Evolutionary conservation across 768 basidiomycete species (phyloP).

Genomic region (Hebeloma cylindrosporum): DNA sequence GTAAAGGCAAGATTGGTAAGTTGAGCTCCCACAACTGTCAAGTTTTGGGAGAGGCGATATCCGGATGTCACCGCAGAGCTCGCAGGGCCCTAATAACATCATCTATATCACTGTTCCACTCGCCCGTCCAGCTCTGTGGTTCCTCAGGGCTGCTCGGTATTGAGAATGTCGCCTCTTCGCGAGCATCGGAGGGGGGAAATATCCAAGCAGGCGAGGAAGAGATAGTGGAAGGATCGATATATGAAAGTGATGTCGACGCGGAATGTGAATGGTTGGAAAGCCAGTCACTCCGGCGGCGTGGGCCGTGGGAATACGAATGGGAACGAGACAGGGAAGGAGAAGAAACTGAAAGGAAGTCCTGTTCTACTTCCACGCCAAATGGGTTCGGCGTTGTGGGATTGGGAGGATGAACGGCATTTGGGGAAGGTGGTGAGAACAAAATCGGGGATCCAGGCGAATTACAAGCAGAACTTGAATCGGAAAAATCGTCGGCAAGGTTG

Average conservation of each 20-base stretch:
- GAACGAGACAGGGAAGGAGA: conserved; percentile 25
- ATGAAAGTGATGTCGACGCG: conserved; percentile 4
- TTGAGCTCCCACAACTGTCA: neutral
- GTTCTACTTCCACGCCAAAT: conserved; percentile 12
- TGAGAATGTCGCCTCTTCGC: conserved; percentile 9
- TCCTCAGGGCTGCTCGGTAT: conserved; percentile 10
- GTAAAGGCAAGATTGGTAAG: neutral
- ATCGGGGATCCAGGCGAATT: conserved; percentile 29
- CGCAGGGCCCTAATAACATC: conserved; percentile 30
- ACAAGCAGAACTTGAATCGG: conserved; percentile 13
- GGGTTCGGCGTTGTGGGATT: neutral
- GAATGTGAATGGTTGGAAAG: conserved; percentile 15
- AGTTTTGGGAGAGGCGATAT: neutral
- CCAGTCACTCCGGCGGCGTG: conserved; percentile 7
- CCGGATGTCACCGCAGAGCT: conserved; percentile 20
- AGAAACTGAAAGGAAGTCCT: conserved; percentile 11
- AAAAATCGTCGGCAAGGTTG: conserved; percentile 22
- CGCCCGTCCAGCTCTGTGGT: conserved; percentile 26
- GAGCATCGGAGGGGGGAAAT: conserved; percentile 11
- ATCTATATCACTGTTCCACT: conserved; percentile 30
- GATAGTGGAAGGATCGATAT: conserved; percentile 9
- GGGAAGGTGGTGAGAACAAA: conserved; percentile 30
- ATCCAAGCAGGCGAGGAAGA: conserved; percentile 14
- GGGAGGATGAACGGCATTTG: conserved; percentile 4
- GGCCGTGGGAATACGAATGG: conserved; percentile 12